Conservation (phyloP, 2,329 filamentous ascomycete species). For the Fusarium sp. region DNA sequence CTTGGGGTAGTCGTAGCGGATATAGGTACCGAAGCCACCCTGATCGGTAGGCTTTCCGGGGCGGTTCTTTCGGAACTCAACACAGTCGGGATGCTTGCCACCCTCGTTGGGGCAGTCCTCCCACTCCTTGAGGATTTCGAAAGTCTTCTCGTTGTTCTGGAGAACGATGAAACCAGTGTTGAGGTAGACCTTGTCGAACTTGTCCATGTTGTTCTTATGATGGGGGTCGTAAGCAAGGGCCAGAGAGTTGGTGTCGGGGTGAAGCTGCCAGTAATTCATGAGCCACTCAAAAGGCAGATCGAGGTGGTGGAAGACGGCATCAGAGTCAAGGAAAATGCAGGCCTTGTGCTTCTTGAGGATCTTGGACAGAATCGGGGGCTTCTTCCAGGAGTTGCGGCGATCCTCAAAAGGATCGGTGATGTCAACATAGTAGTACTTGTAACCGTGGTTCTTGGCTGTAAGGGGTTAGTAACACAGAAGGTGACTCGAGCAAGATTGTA, state of each 20-base stretch:
- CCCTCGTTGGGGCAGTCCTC: conserved; percentile 57
- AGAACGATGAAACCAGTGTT: conserved; percentile 68
- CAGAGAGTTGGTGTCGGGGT: conserved; percentile 57
- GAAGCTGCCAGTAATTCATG: conserved; percentile 62
- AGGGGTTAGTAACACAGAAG: conserved; percentile 36
- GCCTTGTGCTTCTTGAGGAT: conserved; percentile 60
- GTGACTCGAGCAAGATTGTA: background rate
- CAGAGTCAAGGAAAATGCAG: conserved; percentile 61
- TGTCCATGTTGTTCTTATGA: conserved; percentile 56
- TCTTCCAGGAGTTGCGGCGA: conserved; percentile 62
- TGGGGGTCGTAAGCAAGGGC: conserved; percentile 59
- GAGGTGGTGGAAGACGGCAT: conserved; percentile 60
- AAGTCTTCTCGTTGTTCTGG: conserved; percentile 63
- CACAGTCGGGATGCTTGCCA: conserved; percentile 56
- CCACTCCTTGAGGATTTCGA: conserved; percentile 65
- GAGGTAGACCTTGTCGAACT: conserved; percentile 58
- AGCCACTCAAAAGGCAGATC: conserved; percentile 62
- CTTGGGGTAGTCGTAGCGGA: conserved; percentile 59
- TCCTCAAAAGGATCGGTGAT: conserved; percentile 54
- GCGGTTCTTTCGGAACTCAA: conserved; percentile 54
- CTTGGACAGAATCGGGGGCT: conserved; percentile 58
- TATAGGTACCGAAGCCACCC: conserved; percentile 60
- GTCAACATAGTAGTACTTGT: conserved; percentile 62
- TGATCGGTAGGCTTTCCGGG: conserved; percentile 59
- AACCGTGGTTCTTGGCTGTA: conserved; percentile 60